These are phyloP conservation scores for Baorangia bicolor DNA, from an alignment of 768 basidiomycete genomes.

Conservation along the genomic window DNA sequence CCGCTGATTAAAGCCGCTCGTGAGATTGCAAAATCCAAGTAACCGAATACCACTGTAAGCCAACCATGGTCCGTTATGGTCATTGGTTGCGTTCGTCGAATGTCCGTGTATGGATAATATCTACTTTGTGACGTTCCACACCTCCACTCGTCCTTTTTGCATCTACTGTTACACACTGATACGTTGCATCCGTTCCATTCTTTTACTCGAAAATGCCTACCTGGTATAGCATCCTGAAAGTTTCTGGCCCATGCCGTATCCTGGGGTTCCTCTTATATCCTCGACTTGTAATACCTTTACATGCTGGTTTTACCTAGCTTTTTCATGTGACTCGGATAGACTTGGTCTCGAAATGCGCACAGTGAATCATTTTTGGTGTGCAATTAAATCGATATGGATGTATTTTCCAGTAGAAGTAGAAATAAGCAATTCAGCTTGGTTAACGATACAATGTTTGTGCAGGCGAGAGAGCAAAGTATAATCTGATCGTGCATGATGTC, in stretches of 20 bases:
- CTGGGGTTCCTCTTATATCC: slow-evolving; percentile 24
- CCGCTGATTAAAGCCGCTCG: slow-evolving; percentile 92
- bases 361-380: slow-evolving; percentile 10
- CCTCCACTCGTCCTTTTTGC: slow-evolving; percentile 2
- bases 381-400: slow-evolving; percentile 14
- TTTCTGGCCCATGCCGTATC: slow-evolving; percentile 11
- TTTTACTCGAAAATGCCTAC: slow-evolving; percentile 15
- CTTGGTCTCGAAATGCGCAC: slow-evolving; percentile 21
- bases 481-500: neutral
- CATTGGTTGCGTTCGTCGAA: neutral
- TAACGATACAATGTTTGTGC: neutral
- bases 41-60: neutral
- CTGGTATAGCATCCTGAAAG: slow-evolving; percentile 6
- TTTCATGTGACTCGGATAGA: slow-evolving; percentile 24
- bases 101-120: slow-evolving; percentile 11
- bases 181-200: slow-evolving; percentile 17
- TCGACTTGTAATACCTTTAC: slow-evolving; percentile 32
- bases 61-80: neutral
- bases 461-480: neutral
- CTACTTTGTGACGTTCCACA: slow-evolving; percentile 6
- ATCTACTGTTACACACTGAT: slow-evolving; percentile 20
- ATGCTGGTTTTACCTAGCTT: slow-evolving; percentile 15
- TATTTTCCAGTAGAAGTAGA: slow-evolving; percentile 10
- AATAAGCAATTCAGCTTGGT: neutral
- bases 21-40: slow-evolving; percentile 72